phyloP scores from a whole-genome alignment of 2,329 filamentous ascomycete genomes.

The Orbilia quercus region DNA sequence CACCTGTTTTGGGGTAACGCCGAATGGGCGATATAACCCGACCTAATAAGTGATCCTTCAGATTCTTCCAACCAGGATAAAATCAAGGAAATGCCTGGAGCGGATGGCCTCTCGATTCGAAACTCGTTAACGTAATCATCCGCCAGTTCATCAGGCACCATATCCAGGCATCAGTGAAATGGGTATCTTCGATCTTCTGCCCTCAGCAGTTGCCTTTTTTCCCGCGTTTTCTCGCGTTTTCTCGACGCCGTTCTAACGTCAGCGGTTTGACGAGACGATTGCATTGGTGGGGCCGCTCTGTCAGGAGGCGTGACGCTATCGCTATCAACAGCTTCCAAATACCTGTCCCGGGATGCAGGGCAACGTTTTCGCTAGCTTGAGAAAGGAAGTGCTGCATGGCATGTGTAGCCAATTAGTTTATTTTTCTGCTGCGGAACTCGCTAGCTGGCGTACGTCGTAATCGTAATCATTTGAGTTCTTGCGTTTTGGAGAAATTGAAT shows the following conservation, averaged over 20 bases:
- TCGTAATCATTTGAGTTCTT: neutral
- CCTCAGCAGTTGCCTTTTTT: conserved; percentile 1
- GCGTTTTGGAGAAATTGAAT: neutral
- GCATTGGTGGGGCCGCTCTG: conserved; percentile 13
- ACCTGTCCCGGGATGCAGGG: neutral
- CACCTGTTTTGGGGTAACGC: neutral
- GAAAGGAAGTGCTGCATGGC: too few species aligned
- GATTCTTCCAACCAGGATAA: conserved; percentile 22
- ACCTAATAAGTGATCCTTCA: conserved; percentile 18
- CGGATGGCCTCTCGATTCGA: neutral
- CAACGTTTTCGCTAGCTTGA: too few species aligned
- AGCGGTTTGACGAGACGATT: conserved; percentile 1
- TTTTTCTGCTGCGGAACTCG: neutral
- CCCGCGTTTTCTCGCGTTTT: conserved; percentile 35
- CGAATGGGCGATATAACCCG: neutral
- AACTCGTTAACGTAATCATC: conserved; percentile 18
- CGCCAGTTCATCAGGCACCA: conserved; percentile 31
- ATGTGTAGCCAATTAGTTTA: neutral
- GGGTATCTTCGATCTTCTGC: neutral
- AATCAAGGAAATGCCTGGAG: conserved; percentile 19
- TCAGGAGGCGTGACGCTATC: conserved; percentile 1
- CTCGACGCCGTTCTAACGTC: neutral
- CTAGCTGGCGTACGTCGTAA: neutral
- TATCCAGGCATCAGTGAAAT: conserved; percentile 4
- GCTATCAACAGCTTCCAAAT: conserved; percentile 22